Conservation (phyloP, 2,329 filamentous ascomycete genomes). For the Sclerotinia borealis region DNA sequence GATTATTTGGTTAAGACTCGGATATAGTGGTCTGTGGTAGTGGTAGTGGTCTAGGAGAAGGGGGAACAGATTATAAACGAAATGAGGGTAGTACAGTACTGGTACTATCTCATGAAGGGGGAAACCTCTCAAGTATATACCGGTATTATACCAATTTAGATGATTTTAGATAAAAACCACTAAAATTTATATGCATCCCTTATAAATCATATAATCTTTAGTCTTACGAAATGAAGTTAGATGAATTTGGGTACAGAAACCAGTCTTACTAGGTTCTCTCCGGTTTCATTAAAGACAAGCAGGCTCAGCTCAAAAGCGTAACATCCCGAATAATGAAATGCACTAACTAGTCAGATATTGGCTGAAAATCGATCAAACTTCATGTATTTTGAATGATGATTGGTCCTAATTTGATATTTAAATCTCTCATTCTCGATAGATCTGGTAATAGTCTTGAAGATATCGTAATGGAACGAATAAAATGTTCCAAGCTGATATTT, state of each 20-base stretch:
- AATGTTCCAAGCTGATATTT: neutral
- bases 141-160: too few relatives aligned
- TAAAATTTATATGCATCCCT: neutral
- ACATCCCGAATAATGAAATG: neutral
- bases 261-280: too few relatives aligned
- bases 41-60: neutral
- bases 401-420: neutral
- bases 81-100: too few relatives aligned
- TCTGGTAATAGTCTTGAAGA: neutral
- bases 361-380: neutral
- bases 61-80: neutral
- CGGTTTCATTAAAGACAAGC: too few relatives aligned
- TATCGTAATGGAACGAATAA: neutral
- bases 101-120: neutral
- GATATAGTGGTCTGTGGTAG: neutral
- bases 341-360: neutral
- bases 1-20: conserved; percentile 4
- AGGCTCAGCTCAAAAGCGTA: neutral
- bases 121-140: too few relatives aligned
- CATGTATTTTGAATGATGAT: neutral
- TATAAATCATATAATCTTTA: neutral
- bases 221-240: neutral
- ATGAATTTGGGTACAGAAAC: neutral
- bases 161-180: neutral
- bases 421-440: neutral